phyloP scores from a whole-genome alignment of 176 grass and related monocot genomes.

The Eleusine coracana region DNA sequence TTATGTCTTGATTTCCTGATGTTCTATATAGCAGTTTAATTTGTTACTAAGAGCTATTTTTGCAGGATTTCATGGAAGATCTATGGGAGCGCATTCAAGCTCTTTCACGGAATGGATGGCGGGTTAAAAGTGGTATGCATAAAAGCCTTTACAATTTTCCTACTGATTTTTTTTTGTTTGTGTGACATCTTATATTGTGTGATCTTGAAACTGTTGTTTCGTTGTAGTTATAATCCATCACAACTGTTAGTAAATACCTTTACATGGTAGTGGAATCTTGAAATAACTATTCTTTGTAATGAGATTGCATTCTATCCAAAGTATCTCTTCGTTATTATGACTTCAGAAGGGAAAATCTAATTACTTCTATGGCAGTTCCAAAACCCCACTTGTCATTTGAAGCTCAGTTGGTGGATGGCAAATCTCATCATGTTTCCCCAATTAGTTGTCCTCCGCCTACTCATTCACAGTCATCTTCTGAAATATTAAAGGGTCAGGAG shows the following conservation, averaged over 20 bases:
- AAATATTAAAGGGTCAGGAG: conserved; percentile 76
- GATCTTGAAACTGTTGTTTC: background rate
- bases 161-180: conserved; percentile 4
- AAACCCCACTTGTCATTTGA: conserved; percentile 89
- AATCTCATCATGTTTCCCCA: conserved; percentile 70
- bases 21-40: conserved; percentile 16
- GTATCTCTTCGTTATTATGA: conserved; percentile 26
- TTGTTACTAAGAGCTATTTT: conserved; percentile 26
- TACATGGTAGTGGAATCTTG: conserved; percentile 11
- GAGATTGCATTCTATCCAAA: conserved; percentile 18
- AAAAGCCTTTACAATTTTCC: conserved; percentile 1
- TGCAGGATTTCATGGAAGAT: conserved; percentile 98
- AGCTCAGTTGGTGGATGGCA: conserved; percentile 90
- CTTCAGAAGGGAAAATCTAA: conserved; percentile 19
- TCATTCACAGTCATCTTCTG: conserved; percentile 50
- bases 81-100: conserved; percentile 84
- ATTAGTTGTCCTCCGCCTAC: conserved; percentile 64
- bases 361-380: conserved; percentile 67
- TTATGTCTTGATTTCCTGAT: conserved; percentile 36
- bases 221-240: background rate
- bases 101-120: conserved; percentile 90
- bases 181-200: conserved; percentile 6
- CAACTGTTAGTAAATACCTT: background rate
- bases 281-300: conserved; percentile 23
- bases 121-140: conserved; percentile 86